Base-by-base conservation (phyloP, 164 flowering plant genomes). In the Akebia trifoliata region DNA sequence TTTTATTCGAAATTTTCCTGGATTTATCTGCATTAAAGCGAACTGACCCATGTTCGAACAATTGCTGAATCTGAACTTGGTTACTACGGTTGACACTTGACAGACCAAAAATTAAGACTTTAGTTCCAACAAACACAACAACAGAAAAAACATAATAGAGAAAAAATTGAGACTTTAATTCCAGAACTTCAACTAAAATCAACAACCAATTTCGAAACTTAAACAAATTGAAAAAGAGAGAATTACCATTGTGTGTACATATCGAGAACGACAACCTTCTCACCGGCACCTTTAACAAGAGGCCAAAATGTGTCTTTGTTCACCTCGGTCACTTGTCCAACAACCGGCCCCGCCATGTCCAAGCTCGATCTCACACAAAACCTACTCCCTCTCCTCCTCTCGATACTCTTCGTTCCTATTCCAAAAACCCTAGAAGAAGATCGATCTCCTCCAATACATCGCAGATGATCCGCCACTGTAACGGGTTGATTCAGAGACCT, bases 271-370 rank as follows among this genome's bases (percentile, higher is more conserved):
- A 74, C 78, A 15, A 69, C 37, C 63, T 68, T 74, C 14, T 68
- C 73, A 0, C 54, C 75, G 1, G 78, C 68, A 17, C 66, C 73
- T 18, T 63, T 39, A 30, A 72, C 76, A 15, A 72, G 56, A 17
- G 78, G 78, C 78, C 78, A 75, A 54, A 75, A 72, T n/a, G 78
- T 72, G 26, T 75, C 76, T 60, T 75, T 75, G 62, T 62, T 39
- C 47, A 75, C 78, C 60, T 69, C 76, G 2, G 76, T 72, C 14
- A 75, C 78, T 52, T 69, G 69, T 20, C 78, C 78, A 6, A 75
- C 74, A 10, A 62, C 77, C 4, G 67, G 66, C 9, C 44, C 69
- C 32, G 70, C 68, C 45, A 37, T 64, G 7, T 70, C 77, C 60
- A 74, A 50, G 59, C 74, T 67, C 51, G 67, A 67, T 28, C 61